Evolutionary conservation across 352 stramenopile genomes (phyloP).

Genomic region (Phytophthora ramorum): DNA sequence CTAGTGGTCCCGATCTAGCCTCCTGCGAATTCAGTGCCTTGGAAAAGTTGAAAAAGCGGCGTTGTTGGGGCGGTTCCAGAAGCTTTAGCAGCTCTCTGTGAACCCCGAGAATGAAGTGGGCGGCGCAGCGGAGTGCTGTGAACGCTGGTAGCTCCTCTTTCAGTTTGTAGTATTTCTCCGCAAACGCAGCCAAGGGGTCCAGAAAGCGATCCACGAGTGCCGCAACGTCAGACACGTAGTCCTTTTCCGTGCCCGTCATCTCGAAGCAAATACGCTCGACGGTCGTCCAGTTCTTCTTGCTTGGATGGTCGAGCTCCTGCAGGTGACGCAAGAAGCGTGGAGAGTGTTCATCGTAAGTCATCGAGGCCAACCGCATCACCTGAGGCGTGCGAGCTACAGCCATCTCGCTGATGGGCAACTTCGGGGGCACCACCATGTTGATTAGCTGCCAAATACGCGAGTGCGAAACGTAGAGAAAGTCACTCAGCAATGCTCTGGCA

Average conservation of each 20-base stretch:
- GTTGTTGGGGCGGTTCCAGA: constrained; percentile 17
- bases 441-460: constrained; percentile 4
- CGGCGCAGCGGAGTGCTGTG: constrained; percentile 16
- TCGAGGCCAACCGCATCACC: constrained; percentile 23
- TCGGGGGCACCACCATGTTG: constrained; percentile 17
- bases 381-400: constrained; percentile 15
- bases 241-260: constrained; percentile 36
- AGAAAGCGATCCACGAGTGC: constrained; percentile 32
- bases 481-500: background rate
- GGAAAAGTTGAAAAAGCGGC: constrained; percentile 26
- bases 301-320: constrained; percentile 29
- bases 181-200: constrained; percentile 29
- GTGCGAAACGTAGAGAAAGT: background rate
- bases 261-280: constrained; percentile 40
- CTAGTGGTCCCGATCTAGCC: constrained; percentile 16
- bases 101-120: constrained; percentile 32
- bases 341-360: constrained; percentile 29
- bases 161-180: constrained; percentile 6
- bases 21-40: background rate
- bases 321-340: constrained; percentile 38
- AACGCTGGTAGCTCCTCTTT: constrained; percentile 29
- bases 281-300: constrained; percentile 36
- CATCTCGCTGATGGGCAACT: constrained; percentile 19
- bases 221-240: constrained; percentile 39
- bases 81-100: constrained; percentile 34